Evolutionary conservation across 805 yeast genomes (phyloP).

Genomic region (Metschnikowia rubicola): DNA sequence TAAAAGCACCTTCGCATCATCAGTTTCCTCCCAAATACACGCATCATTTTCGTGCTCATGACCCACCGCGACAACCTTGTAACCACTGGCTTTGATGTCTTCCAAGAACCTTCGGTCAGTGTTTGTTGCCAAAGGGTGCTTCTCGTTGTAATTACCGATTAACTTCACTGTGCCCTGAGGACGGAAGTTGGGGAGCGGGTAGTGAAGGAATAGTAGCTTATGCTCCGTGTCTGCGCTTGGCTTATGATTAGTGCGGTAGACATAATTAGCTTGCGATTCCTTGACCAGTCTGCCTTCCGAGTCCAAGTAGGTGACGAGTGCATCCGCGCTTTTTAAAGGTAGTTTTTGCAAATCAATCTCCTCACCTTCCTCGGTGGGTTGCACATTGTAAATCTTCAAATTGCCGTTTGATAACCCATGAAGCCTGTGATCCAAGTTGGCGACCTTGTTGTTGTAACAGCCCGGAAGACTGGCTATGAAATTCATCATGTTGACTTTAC

Average conservation of each 20-base stretch:
- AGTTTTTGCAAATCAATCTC: conserved; percentile 7
- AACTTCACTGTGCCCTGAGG: conserved; percentile 37
- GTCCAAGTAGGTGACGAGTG: conserved; percentile 33
- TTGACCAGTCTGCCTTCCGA: conserved; percentile 27
- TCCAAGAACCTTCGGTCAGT: conserved; percentile 29
- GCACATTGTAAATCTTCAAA: conserved; percentile 22
- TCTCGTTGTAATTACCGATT: conserved; percentile 38
- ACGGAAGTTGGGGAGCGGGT: conserved; percentile 41
- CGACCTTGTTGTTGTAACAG: conserved; percentile 28
- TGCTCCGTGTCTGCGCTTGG: conserved; percentile 13
- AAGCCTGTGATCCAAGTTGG: conserved; percentile 16
- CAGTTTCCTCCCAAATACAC: conserved; percentile 28
- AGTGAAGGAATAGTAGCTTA: conserved; percentile 37
- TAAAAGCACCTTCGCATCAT: conserved; percentile 28
- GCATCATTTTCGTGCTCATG: conserved; percentile 46
- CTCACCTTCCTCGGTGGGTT: background rate
- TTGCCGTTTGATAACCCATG: conserved; percentile 40
- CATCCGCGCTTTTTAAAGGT: conserved; percentile 16
- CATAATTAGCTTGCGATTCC: conserved; percentile 32
- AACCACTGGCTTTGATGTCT: conserved; percentile 34
- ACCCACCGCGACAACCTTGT: conserved; percentile 38
- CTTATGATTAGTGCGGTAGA: conserved; percentile 26
- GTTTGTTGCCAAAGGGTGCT: conserved; percentile 29
- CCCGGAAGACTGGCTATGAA: conserved; percentile 35
- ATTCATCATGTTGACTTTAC: conserved; percentile 20